phyloP scores from a whole-genome alignment of 1,139 yeast genomes.

The Eremothecium sinecaudum region DNA sequence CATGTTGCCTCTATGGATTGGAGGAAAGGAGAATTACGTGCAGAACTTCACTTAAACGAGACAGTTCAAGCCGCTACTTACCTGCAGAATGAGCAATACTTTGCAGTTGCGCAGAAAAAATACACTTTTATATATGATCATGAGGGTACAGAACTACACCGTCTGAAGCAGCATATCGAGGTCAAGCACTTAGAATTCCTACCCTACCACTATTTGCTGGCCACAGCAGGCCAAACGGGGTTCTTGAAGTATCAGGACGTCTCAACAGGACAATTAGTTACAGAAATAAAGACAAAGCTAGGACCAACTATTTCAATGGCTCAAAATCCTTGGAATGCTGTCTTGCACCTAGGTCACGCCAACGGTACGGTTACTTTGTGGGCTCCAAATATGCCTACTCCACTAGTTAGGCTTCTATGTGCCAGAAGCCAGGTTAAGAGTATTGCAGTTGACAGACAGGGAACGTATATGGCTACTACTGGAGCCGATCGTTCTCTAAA shows the following conservation, averaged over 20 bases:
- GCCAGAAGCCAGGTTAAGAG: constrained; percentile 84
- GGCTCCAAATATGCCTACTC: constrained; percentile 85
- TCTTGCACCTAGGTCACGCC: constrained; percentile 85
- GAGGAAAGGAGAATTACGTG: constrained; percentile 73
- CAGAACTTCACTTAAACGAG: constrained; percentile 80
- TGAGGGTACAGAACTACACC: constrained; percentile 84
- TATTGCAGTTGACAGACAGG: constrained; percentile 82
- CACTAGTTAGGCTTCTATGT: constrained; percentile 72
- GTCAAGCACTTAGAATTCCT: constrained; percentile 74
- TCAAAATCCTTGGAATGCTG: constrained; percentile 94
- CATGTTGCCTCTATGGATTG: constrained; percentile 96
- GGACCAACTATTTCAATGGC: constrained; percentile 87
- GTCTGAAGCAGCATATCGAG: constrained; percentile 83
- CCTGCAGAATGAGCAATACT: constrained; percentile 84
- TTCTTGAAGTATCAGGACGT: constrained; percentile 89
- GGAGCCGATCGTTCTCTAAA: constrained; percentile 81
- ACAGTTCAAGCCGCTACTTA: constrained; percentile 85
- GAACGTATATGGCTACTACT: constrained; percentile 87
- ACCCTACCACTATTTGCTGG: constrained; percentile 84
- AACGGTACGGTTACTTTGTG: constrained; percentile 90
- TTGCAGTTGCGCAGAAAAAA: constrained; percentile 95
- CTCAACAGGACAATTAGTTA: constrained; percentile 78
- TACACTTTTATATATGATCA: constrained; percentile 88
- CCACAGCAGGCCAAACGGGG: constrained; percentile 83
- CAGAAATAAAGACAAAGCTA: constrained; percentile 74